These are phyloP conservation scores for Moesziomyces antarcticus DNA, from an alignment of 1,284 basidiomycete genomes.

Conservation along the genomic window DNA sequence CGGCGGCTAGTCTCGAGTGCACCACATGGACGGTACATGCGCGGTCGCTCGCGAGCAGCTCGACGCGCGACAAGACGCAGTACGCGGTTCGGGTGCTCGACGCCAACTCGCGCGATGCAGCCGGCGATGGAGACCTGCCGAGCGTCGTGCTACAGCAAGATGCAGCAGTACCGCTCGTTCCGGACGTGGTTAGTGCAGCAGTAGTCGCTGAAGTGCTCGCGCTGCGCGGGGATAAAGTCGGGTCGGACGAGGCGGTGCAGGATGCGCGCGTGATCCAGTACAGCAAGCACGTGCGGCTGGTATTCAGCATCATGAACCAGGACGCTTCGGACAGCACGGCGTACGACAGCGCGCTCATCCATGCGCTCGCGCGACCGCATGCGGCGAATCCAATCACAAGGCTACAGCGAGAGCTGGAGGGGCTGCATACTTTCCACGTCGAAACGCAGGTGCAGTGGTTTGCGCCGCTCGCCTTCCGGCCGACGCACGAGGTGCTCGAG, in stretches of 20 bases:
- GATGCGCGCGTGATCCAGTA: slow-evolving; percentile 58
- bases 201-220: slow-evolving; percentile 29
- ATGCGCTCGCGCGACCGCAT: slow-evolving; percentile 10
- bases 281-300: slow-evolving; percentile 54
- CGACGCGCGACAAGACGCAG: background rate
- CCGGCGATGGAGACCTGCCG: background rate
- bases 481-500: slow-evolving; percentile 70
- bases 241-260: slow-evolving; percentile 18
- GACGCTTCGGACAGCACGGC: slow-evolving; percentile 41
- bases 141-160: slow-evolving; percentile 8
- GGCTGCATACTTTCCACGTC: slow-evolving; percentile 86
- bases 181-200: slow-evolving; percentile 36
- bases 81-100: slow-evolving; percentile 14
- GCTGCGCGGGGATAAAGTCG: slow-evolving; percentile 21
- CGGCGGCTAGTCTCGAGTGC: slow-evolving; percentile 30
- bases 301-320: slow-evolving; percentile 64
- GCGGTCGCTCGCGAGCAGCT: background rate
- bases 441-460: slow-evolving; percentile 94
- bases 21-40: slow-evolving; percentile 27
- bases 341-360: slow-evolving; percentile 33
- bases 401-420: slow-evolving; percentile 27
- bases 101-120: too few relatives aligned
- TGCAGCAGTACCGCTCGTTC: slow-evolving; percentile 18
- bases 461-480: slow-evolving; percentile 85
- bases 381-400: slow-evolving; percentile 19